Evolutionary conservation across 2,329 filamentous ascomycete species (phyloP).

Genomic region (Phaeosphaeria sp.): DNA sequence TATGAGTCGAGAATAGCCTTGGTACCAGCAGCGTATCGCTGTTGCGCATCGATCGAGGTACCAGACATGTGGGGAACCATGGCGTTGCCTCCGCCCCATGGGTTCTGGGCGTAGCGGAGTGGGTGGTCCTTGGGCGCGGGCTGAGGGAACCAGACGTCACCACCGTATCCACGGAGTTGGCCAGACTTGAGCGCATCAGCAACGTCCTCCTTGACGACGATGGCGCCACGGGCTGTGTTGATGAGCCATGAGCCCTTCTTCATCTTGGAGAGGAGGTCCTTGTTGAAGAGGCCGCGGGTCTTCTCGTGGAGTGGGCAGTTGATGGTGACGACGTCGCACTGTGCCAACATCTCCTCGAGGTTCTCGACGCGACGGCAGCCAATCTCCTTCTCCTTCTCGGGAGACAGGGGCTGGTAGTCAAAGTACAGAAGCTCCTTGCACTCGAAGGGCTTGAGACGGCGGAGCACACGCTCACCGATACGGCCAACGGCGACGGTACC

Average conservation of each 20-base stretch:
- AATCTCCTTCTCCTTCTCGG: slow-evolving; percentile 93
- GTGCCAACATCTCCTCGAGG: slow-evolving; percentile 90
- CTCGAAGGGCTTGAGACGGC: slow-evolving; percentile 95
- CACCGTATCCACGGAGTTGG: slow-evolving; percentile 87
- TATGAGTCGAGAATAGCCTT: slow-evolving; percentile 93
- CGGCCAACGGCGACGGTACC: slow-evolving; percentile 97
- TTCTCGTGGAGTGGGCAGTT: slow-evolving; percentile 99
- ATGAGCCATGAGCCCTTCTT: slow-evolving; percentile 97
- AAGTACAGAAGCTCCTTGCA: slow-evolving; percentile 99
- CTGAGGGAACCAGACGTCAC: slow-evolving; percentile 97
- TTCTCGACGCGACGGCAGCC: slow-evolving; percentile 86
- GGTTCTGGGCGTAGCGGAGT: slow-evolving; percentile 90
- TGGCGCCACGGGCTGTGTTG: slow-evolving; percentile 98
- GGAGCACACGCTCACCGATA: slow-evolving; percentile 96
- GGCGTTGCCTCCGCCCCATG: slow-evolving; percentile 95
- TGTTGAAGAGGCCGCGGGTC: slow-evolving; percentile 96
- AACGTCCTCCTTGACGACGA: slow-evolving; percentile 99
- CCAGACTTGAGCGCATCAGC: slow-evolving; percentile 90
- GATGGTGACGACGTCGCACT: slow-evolving; percentile 98
- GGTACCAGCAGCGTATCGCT: slow-evolving; percentile 77
- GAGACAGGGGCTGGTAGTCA: slow-evolving; percentile 92
- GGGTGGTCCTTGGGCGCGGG: slow-evolving; percentile 92
- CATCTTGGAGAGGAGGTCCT: slow-evolving; percentile 98
- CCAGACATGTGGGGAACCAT: slow-evolving; percentile 99
- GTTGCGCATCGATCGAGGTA: slow-evolving; percentile 97